These are phyloP conservation scores for Dactylellina cionopaga DNA, from an alignment of 2,329 filamentous ascomycete genomes.

Conservation along the genomic window DNA sequence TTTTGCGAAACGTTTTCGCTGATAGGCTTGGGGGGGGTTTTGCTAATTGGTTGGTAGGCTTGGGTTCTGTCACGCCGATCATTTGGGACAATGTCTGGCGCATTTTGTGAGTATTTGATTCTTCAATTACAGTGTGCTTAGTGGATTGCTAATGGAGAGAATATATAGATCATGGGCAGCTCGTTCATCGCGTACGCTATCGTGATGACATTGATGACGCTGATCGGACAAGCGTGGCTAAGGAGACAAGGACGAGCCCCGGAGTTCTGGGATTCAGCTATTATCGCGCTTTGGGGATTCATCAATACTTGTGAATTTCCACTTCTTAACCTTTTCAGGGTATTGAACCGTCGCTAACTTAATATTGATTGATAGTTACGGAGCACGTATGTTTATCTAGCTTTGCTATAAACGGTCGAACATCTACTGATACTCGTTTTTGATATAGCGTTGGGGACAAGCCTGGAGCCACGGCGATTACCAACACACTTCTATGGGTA, in stretches of 20 bases:
- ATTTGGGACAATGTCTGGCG: conserved; percentile 88
- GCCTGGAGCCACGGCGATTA: conserved; percentile 92
- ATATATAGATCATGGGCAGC: conserved; percentile 83
- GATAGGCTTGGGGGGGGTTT: not conserved
- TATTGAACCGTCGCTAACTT: not conserved
- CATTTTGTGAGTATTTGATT: conserved; percentile 72
- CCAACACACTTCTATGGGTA: conserved; percentile 99
- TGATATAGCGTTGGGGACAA: conserved; percentile 75
- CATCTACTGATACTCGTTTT: not conserved
- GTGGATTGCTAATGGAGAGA: not conserved
- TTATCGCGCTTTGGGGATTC: conserved; percentile 92
- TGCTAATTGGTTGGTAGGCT: conserved; percentile 61
- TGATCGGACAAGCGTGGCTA: conserved; percentile 90
- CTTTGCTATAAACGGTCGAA: not conserved
- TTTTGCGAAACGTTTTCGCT: too few species aligned
- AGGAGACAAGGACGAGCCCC: conserved; percentile 84
- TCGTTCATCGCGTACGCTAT: conserved; percentile 96
- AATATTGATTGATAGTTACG: conserved; percentile 67
- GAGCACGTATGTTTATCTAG: conserved; percentile 69
- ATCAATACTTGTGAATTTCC: conserved; percentile 78
- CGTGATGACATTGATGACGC: conserved; percentile 81
- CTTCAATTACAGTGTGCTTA: not conserved
- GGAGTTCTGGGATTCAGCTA: conserved; percentile 92
- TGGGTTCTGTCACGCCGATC: conserved; percentile 91
- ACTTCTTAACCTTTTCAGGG: not conserved